Evolutionary conservation across 164 flowering plant species (phyloP).

Genomic region (Cinnamomum chago): DNA sequence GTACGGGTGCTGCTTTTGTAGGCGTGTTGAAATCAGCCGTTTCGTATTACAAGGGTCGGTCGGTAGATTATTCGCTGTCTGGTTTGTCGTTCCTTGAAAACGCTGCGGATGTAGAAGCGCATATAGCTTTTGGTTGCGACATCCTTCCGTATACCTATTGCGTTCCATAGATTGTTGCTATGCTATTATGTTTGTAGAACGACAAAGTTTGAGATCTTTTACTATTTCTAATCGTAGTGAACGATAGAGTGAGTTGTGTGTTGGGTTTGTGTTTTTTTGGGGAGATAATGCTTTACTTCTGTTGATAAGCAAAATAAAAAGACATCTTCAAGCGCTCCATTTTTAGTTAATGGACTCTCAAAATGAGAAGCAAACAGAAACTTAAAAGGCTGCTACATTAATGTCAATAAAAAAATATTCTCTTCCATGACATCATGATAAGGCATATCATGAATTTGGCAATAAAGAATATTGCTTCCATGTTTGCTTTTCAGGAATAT

Average conservation of each 20-base stretch:
- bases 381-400: too few species aligned
- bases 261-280: background rate
- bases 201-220: background rate
- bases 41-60: conserved; percentile 8
- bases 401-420: too few species aligned
- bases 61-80: conserved; percentile 6
- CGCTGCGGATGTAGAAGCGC: conserved; percentile 4
- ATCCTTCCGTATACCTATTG: background rate
- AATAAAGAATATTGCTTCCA: too few species aligned
- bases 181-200: conserved; percentile 5
- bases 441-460: too few species aligned
- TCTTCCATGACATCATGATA: too few species aligned
- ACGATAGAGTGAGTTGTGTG: background rate
- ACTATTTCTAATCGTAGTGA: background rate
- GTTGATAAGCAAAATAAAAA: too few species aligned
- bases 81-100: conserved; percentile 9
- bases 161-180: conserved; percentile 1
- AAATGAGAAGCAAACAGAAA: too few species aligned
- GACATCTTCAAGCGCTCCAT: too few species aligned
- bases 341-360: too few species aligned
- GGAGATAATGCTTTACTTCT: too few species aligned
- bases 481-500: too few species aligned
- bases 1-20: conserved; percentile 35
- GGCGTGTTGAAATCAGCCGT: conserved; percentile 20
- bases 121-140: background rate